Evolutionary conservation across 805 yeast species (phyloP).

Genomic region (Cyberlindnera nakhonratchasimensis): DNA sequence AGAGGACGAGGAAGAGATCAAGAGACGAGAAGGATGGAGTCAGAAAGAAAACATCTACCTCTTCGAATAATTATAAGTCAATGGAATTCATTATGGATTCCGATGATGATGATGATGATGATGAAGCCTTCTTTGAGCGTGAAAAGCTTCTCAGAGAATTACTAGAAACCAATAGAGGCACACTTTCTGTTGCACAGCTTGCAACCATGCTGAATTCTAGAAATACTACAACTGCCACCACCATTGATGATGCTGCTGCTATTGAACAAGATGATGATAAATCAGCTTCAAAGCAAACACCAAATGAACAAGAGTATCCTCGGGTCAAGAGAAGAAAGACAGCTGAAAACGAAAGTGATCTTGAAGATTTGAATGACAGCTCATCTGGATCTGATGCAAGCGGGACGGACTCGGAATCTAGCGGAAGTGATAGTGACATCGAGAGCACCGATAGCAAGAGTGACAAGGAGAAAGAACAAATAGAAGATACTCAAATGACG

Average conservation of each 20-base stretch:
- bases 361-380: slow-evolving; percentile 1
- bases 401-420: slow-evolving; percentile 2
- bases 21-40: slow-evolving; percentile 18
- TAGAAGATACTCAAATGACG: too few relatives aligned
- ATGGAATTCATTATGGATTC: slow-evolving; percentile 55
- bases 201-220: slow-evolving; percentile 1
- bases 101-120: slow-evolving; percentile 58
- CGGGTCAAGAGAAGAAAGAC: slow-evolving; percentile 11
- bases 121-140: slow-evolving; percentile 48
- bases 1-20: slow-evolving; percentile 7
- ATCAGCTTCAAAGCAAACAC: slow-evolving; percentile 2
- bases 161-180: slow-evolving; percentile 18
- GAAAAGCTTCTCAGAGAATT: slow-evolving; percentile 48
- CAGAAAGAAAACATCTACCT: background rate
- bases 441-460: background rate
- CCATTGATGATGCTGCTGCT: background rate
- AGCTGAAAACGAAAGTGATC: too few relatives aligned
- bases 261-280: background rate
- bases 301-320: slow-evolving; percentile 11
- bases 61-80: slow-evolving; percentile 35
- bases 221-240: background rate
- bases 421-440: slow-evolving; percentile 3
- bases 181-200: slow-evolving; percentile 13
- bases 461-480: background rate
- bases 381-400: background rate